Base-by-base conservation (phyloP, 2,329 filamentous ascomycete genomes). In the Penicillium rolfsii region DNA sequence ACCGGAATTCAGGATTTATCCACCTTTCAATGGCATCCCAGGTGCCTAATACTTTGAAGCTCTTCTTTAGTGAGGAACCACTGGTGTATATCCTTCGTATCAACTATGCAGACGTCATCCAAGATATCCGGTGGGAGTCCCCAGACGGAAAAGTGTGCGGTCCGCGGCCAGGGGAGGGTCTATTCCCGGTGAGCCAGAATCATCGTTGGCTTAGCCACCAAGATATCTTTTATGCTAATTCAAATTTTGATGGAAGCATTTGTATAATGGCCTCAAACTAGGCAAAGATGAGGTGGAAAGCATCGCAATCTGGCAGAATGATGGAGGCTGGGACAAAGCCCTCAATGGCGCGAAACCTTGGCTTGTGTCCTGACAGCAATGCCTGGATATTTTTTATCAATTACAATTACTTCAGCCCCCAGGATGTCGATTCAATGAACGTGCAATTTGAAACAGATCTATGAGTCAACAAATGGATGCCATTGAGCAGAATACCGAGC, bases 11-110 rank as follows among this genome's bases (percentile, higher is more conserved):
- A 6, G 74, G 72, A 43, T 79, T 77, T 52, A 71, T 79, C 53
- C 76, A 79, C 59, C 72, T 79, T 7, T 78, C 76, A 0, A 75
- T 69, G 24, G 72, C 76, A 22, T 64, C 70, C 5, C 76, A 79
- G 52, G 69, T 78, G 8, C 71, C 73, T n/a, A 75, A 74, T 45
- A 78, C 76, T 0, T 58, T 79, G 41, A 76, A 74, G 26, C 54
- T 65, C 35, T 79, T 79, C 59, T 79, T 77, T 62, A 69, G 71
- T 6, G 69, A 76, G 14, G 74, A 77, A 41, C 74, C 74, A 3
- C 55, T 74, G 7, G 74, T 77, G 4, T 78, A 77, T 56, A 65
- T 79, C 3, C 64, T 78, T 36, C 74, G 75, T 19, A 76, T 79
- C 49, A 69, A 71, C 12, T 77, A 75, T 60, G 62, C 64, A 2